Conservation (phyloP, 2,329 filamentous ascomycete genomes). For the Akanthomyces dipterigenus region DNA sequence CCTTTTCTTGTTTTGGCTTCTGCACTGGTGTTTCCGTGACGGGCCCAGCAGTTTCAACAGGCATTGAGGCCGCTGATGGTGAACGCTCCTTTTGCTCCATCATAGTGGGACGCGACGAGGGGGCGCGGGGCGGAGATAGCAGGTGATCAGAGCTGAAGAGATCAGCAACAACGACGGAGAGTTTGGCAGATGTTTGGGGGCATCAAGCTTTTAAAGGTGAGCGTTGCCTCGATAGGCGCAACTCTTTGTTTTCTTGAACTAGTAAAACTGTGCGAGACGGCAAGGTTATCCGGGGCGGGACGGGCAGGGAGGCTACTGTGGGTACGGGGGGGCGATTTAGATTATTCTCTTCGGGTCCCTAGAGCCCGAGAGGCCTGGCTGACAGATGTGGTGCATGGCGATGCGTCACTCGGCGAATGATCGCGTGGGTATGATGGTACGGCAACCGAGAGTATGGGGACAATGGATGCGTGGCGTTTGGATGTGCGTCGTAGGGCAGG, state of each 20-base stretch:
- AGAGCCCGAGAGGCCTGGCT: not conserved
- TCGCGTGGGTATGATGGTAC: not conserved
- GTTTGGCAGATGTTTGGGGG: not conserved
- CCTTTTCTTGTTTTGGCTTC: not conserved
- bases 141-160: not conserved
- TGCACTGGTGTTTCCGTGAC: not conserved
- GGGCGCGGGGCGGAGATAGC: not conserved
- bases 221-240: not conserved
- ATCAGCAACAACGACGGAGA: not conserved
- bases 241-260: not conserved
- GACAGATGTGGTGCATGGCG: not conserved
- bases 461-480: not conserved
- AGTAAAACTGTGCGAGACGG: not conserved
- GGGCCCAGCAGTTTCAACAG: not conserved
- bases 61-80: not conserved
- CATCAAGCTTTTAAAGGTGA: no score
- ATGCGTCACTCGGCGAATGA: not conserved
- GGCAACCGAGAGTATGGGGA: not conserved
- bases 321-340: not conserved
- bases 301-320: not conserved
- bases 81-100: constrained; percentile 1
- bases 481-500: no score
- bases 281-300: not conserved
- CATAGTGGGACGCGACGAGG: not conserved
- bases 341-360: not conserved